phyloP scores from a whole-genome alignment of 148 eudicot species.

The Diospyros kaki region DNA sequence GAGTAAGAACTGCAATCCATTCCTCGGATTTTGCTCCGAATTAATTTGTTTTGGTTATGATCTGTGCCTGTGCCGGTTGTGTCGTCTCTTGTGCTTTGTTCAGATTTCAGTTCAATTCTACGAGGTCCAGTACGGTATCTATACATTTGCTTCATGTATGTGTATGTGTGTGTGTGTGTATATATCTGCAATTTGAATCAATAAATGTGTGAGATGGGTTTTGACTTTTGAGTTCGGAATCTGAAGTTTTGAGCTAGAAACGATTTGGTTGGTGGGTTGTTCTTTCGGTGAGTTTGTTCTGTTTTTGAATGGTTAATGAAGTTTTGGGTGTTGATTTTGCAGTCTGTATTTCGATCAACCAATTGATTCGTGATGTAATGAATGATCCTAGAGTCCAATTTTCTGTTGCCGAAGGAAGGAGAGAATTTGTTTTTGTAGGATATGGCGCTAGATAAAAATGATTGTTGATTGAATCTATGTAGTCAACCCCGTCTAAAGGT shows the following conservation, averaged over 20 bases:
- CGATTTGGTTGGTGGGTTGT: not conserved
- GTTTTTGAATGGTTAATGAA: not conserved
- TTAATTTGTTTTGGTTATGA: not conserved
- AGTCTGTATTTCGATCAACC: not conserved
- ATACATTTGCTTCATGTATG: no score
- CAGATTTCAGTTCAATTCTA: not conserved
- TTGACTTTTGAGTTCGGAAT: not conserved
- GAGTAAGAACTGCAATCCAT: constrained; percentile 35
- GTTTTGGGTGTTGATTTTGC: not conserved
- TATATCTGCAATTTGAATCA: not conserved
- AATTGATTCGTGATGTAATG: no score
- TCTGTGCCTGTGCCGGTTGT: not conserved
- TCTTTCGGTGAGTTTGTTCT: not conserved
- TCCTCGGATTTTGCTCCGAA: not conserved
- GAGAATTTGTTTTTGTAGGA: no score
- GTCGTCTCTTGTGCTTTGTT: not conserved
- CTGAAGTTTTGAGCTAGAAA: not conserved
- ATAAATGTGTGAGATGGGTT: not conserved
- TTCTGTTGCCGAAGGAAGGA: no score
- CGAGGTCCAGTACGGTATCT: not conserved
- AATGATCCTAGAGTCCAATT: no score
- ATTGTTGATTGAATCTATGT: no score
- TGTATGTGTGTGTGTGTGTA: not conserved
- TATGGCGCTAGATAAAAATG: no score
- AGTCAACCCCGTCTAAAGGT: no score